Percentiles rank a stretch among this genome's conserved stretches.
Evolutionary conservation across 345 rosid genomes (phyloP).

Genomic region (Pistacia integerrima): DNA sequence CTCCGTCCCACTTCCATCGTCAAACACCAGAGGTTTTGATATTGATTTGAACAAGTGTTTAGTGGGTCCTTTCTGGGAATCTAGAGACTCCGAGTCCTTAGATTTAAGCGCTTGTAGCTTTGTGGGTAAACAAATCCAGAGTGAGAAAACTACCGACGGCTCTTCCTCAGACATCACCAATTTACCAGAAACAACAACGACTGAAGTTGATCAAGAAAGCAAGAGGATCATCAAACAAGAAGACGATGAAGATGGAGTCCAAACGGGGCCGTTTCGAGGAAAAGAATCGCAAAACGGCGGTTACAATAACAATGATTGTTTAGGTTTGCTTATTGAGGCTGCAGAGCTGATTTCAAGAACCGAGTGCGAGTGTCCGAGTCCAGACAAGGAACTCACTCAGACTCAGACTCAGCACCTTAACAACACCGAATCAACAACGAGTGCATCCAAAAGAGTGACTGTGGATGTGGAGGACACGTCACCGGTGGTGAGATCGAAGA

Average conservation of each 20-base stretch:
- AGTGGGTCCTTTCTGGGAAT: conserved; percentile 22
- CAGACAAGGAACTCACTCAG: conserved; percentile 1
- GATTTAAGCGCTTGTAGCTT: conserved; percentile 25
- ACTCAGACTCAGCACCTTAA: background rate
- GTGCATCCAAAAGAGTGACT: background rate
- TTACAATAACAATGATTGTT: conserved; percentile 13
- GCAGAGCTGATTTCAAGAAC: conserved; percentile 33
- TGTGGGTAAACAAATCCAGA: conserved; percentile 18
- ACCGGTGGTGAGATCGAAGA: conserved; percentile 39
- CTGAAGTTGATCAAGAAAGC: background rate
- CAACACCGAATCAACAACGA: background rate
- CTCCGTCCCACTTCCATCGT: conserved; percentile 18
- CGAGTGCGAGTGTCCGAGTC: conserved; percentile 5
- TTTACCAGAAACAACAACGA: conserved; percentile 2
- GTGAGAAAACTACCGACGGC: conserved; percentile 8
- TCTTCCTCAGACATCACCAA: conserved; percentile 28
- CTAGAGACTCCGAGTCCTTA: conserved; percentile 5
- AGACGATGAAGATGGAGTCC: conserved; percentile 1
- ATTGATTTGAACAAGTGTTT: conserved; percentile 42
- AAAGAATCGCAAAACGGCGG: background rate
- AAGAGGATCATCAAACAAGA: conserved; percentile 1
- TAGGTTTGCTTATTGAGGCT: conserved; percentile 43
- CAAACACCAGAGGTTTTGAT: conserved; percentile 22
- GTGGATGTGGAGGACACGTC: conserved; percentile 14
- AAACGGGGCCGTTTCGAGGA: conserved; percentile 15